Conservation (phyloP, 139 green algal genomes). For the Chlorella vulgaris region DNA sequence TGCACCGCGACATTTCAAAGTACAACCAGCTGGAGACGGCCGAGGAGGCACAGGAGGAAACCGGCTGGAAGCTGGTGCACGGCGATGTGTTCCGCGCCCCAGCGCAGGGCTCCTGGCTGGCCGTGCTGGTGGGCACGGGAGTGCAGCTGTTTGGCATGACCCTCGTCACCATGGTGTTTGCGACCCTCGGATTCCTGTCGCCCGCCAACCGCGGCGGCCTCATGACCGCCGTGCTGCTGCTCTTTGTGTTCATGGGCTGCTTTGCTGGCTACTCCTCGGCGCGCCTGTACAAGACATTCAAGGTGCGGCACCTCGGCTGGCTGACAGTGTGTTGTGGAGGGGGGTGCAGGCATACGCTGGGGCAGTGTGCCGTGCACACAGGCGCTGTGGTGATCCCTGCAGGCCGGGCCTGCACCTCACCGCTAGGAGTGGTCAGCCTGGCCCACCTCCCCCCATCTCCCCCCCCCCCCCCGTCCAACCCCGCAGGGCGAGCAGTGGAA, state of each 20-base stretch:
- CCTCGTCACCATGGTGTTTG: slow-evolving; percentile 95
- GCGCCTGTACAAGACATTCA: slow-evolving; percentile 91
- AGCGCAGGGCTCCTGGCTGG: slow-evolving; percentile 69
- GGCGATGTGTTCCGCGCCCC: slow-evolving; percentile 98
- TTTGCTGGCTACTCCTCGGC: slow-evolving; percentile 94
- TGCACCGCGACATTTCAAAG: slow-evolving; percentile 94
- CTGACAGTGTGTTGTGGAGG: neutral
- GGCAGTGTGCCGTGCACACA: too few relatives aligned
- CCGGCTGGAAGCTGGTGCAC: slow-evolving; percentile 97
- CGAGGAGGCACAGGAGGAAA: slow-evolving; percentile 95
- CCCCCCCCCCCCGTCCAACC: too few relatives aligned
- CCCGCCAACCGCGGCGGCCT: slow-evolving; percentile 98
- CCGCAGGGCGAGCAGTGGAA: slow-evolving; percentile 83
- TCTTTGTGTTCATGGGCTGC: slow-evolving; percentile 98
- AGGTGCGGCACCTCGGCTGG: slow-evolving; percentile 28
- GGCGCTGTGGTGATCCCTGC: too few relatives aligned
- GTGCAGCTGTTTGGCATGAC: slow-evolving; percentile 95
- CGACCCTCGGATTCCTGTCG: slow-evolving; percentile 96
- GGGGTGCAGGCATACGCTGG: too few relatives aligned
- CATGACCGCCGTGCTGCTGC: slow-evolving; percentile 95
- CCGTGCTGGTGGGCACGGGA: slow-evolving; percentile 92
- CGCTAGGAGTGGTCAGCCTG: too few relatives aligned
- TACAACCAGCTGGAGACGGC: slow-evolving; percentile 96
- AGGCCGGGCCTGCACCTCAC: too few relatives aligned
- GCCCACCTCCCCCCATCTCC: too few relatives aligned